These are phyloP conservation scores for Lipomyces yamanashiensis DNA, from an alignment of 805 yeast genomes.

Conservation along the genomic window DNA sequence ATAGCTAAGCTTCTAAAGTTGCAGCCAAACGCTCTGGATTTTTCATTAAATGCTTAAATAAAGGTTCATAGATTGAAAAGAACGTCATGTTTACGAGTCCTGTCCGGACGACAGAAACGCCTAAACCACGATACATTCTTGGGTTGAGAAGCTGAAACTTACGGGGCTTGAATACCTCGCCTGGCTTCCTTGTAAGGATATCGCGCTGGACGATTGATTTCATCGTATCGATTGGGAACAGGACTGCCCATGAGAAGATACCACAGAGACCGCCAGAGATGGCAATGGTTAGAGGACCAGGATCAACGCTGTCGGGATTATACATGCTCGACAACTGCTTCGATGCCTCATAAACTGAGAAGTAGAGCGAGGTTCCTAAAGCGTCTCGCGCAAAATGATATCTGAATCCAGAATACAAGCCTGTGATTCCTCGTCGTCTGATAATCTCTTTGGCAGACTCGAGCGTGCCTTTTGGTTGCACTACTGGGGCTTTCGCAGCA, in stretches of 20 bases:
- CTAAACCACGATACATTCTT: constrained; percentile 74
- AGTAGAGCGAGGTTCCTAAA: constrained; percentile 72
- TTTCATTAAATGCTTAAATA: constrained; percentile 55
- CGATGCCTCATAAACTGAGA: constrained; percentile 72
- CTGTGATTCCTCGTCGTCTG: constrained; percentile 62
- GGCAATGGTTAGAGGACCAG: constrained; percentile 55
- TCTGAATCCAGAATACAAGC: constrained; percentile 73
- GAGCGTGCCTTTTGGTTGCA: constrained; percentile 45
- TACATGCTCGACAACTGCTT: constrained; percentile 48
- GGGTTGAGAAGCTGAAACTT: constrained; percentile 50
- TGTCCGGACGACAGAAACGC: constrained; percentile 73
- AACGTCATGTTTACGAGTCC: constrained; percentile 75
- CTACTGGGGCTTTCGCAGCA: constrained; percentile 41
- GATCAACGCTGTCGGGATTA: constrained; percentile 40
- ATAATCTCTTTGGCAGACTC: constrained; percentile 59
- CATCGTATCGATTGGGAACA: constrained; percentile 81
- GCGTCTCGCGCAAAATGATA: constrained; percentile 73
- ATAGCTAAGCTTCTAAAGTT: background rate
- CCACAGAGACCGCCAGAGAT: constrained; percentile 84
- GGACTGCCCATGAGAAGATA: constrained; percentile 69
- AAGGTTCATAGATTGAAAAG: constrained; percentile 66
- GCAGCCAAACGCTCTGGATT: background rate
- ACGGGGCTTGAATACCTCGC: constrained; percentile 53
- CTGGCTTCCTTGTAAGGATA: constrained; percentile 59
- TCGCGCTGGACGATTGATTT: constrained; percentile 78